phyloP scores from a whole-genome alignment of 2,329 filamentous ascomycete genomes.

The Parastagonospora nodorum region DNA sequence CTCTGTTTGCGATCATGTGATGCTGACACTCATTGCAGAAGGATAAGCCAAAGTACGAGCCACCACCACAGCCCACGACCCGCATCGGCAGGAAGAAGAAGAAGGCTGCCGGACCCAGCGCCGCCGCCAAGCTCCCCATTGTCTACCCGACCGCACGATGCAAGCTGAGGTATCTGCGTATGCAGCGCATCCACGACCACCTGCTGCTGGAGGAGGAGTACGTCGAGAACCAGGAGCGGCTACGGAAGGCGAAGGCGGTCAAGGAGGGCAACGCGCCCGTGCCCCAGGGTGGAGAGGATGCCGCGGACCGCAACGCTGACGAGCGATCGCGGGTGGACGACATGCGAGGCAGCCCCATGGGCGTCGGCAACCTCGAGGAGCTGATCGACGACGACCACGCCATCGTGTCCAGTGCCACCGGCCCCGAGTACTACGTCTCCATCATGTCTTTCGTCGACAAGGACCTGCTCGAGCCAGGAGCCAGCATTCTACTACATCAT shows the following conservation, averaged over 20 bases:
- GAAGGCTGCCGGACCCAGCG: constrained; percentile 90
- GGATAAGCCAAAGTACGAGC: constrained; percentile 99
- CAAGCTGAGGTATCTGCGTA: constrained; percentile 94
- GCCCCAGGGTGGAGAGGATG: constrained; percentile 69
- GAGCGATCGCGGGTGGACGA: constrained; percentile 95
- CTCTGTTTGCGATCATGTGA: background rate
- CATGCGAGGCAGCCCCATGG: constrained; percentile 98
- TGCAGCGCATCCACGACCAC: constrained; percentile 99
- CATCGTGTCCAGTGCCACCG: constrained; percentile 96
- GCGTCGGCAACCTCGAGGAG: constrained; percentile 95
- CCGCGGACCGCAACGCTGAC: constrained; percentile 87
- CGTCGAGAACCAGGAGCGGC: constrained; percentile 96
- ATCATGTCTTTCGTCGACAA: constrained; percentile 99
- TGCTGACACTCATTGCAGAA: constrained; percentile 64
- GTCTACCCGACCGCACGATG: constrained; percentile 96
- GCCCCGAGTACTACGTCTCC: constrained; percentile 98
- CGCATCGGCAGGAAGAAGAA: constrained; percentile 98
- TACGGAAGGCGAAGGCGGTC: constrained; percentile 84
- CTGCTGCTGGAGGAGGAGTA: constrained; percentile 97
- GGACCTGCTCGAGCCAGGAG: constrained; percentile 93
- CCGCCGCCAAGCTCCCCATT: constrained; percentile 90
- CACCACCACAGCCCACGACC: constrained; percentile 93
- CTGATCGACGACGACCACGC: constrained; percentile 99
- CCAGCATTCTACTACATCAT: constrained; percentile 93
- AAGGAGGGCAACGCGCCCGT: constrained; percentile 61